These are phyloP conservation scores for Arxiozyma slooffiae DNA, from an alignment of 1,139 yeast species.

Conservation along the genomic window DNA sequence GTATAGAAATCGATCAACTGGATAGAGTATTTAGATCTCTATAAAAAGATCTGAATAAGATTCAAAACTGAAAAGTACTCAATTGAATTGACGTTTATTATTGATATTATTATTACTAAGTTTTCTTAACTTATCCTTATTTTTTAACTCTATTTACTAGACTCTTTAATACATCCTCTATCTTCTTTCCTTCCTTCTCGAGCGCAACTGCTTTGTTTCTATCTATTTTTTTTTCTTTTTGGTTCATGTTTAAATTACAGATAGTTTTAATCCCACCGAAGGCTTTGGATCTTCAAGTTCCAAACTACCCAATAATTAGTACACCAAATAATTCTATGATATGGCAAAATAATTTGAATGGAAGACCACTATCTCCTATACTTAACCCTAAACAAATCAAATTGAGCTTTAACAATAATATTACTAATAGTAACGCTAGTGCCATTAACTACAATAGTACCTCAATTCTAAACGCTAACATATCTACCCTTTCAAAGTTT, in stretches of 20 bases:
- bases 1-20: neutral
- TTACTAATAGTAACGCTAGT: neutral
- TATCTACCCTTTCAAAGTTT: neutral
- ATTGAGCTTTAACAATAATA: neutral
- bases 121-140: neutral
- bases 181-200: neutral
- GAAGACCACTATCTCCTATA: neutral
- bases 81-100: neutral
- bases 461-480: neutral
- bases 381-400: neutral
- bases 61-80: neutral
- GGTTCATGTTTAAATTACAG: slow-evolving; percentile 5
- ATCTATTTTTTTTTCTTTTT: too few relatives aligned
- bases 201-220: neutral
- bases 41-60: too few relatives aligned
- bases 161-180: too few relatives aligned
- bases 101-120: too few relatives aligned
- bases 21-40: neutral
- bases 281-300: slow-evolving; percentile 3
- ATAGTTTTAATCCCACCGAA: slow-evolving; percentile 5
- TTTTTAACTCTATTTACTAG: neutral
- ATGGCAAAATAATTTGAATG: neutral
- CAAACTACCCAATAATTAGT: neutral
- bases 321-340: neutral
- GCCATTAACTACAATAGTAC: neutral